Evolutionary conservation across 2,329 filamentous ascomycete species (phyloP).

Genomic region (Byssochlamys sp.): DNA sequence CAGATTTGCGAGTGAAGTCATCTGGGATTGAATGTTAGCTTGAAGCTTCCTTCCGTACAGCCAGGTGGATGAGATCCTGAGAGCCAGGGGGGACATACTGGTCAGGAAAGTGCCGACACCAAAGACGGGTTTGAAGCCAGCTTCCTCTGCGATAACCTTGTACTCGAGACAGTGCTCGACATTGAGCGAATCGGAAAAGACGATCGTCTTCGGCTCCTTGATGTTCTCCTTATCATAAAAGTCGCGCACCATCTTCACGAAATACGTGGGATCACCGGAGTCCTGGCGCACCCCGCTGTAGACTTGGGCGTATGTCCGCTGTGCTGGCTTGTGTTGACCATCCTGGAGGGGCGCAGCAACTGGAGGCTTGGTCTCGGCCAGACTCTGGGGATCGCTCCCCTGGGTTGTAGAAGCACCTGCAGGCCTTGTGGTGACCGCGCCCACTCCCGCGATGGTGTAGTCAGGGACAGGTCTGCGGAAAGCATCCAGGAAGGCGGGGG

Average conservation of each 20-base stretch:
- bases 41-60: not conserved
- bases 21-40: constrained; percentile 37
- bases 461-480: constrained; percentile 61
- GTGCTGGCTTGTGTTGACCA: constrained; percentile 28
- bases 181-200: constrained; percentile 91
- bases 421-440: constrained; percentile 28
- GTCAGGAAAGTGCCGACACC: constrained; percentile 93
- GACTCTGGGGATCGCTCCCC: constrained; percentile 27
- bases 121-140: constrained; percentile 77
- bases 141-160: constrained; percentile 68
- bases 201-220: constrained; percentile 72
- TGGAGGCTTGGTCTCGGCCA: constrained; percentile 33
- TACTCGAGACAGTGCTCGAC: constrained; percentile 86
- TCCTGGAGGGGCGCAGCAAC: constrained; percentile 35
- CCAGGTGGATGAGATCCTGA: no score
- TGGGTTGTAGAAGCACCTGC: constrained; percentile 37
- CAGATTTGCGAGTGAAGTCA: constrained; percentile 67
- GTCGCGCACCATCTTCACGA: constrained; percentile 65
- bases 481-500: constrained; percentile 72
- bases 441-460: constrained; percentile 32
- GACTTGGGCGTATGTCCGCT: constrained; percentile 65
- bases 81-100: constrained; percentile 39
- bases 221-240: constrained; percentile 74
- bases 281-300: constrained; percentile 83
- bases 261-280: constrained; percentile 73